These are phyloP conservation scores for Geosmithia flava DNA, from an alignment of 2,329 filamentous ascomycete genomes.

Conservation along the genomic window DNA sequence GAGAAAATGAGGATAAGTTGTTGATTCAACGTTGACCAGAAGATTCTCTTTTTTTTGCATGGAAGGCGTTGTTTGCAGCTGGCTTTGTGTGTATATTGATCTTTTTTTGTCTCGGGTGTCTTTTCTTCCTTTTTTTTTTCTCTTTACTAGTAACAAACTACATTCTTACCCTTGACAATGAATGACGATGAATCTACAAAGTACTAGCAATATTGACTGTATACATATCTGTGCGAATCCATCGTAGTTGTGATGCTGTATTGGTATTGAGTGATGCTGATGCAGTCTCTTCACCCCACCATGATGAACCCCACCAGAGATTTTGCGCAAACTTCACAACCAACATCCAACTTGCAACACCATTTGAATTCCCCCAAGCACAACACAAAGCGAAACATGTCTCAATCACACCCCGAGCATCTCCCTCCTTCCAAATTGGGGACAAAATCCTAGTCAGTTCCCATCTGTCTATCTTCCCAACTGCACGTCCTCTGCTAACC, in stretches of 20 bases:
- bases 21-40: neutral
- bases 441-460: constrained; percentile 65
- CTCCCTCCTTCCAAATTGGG: constrained; percentile 71
- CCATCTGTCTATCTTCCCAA: constrained; percentile 1
- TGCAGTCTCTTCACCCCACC: neutral
- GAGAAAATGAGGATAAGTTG: neutral
- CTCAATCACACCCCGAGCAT: constrained; percentile 34
- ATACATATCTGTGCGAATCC: too few species aligned
- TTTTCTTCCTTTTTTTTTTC: neutral
- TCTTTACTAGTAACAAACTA: too few species aligned
- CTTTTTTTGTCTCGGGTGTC: neutral
- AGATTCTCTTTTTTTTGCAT: neutral
- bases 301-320: neutral
- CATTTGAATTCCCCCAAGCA: neutral
- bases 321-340: neutral
- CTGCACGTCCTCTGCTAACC: neutral
- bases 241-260: too few species aligned
- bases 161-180: too few species aligned
- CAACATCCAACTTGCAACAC: neutral
- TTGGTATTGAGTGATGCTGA: too few species aligned
- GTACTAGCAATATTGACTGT: too few species aligned
- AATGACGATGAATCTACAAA: too few species aligned
- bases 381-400: too few species aligned
- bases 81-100: neutral
- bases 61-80: neutral